Conservation (phyloP, 108 stramenopile species). For the Conticribra guillardii region DNA sequence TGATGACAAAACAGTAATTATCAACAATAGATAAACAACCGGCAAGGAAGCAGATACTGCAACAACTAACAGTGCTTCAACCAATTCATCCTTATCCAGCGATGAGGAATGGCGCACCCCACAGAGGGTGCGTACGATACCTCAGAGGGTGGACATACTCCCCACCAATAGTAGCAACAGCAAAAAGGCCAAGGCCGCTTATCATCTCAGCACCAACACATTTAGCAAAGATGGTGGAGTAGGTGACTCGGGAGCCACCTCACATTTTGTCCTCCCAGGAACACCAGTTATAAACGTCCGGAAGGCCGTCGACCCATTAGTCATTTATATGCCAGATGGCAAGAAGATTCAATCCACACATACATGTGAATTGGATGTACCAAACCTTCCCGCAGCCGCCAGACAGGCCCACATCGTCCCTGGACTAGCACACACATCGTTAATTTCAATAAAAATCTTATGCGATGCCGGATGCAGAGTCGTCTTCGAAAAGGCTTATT, state of each 20-base stretch:
- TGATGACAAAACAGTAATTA: too few relatives aligned
- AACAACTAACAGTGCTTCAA: too few relatives aligned
- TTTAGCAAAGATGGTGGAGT: background rate
- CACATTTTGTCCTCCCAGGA: slow-evolving; percentile 7
- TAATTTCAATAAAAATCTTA: slow-evolving; percentile 1
- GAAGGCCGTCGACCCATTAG: background rate
- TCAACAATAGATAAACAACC: too few relatives aligned
- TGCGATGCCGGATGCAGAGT: slow-evolving; percentile 21
- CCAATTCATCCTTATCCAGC: too few relatives aligned
- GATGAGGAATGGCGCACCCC: too few relatives aligned
- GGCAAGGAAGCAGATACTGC: too few relatives aligned
- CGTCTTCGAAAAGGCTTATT: background rate
- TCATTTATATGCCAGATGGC: slow-evolving; percentile 7
- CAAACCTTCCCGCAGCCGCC: background rate
- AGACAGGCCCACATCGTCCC: slow-evolving; percentile 15
- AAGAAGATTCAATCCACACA: slow-evolving; percentile 4
- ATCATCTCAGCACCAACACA: too few relatives aligned
- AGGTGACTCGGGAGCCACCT: slow-evolving; percentile 3
- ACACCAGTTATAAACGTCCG: background rate
- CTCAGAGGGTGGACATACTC: too few relatives aligned
- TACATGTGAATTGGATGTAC: slow-evolving; percentile 6
- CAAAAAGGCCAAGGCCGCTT: too few relatives aligned
- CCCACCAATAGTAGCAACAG: too few relatives aligned
- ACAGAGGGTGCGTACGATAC: too few relatives aligned
- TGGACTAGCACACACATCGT: background rate